Evolutionary conservation across 2,329 filamentous ascomycete genomes (phyloP).

Genomic region (Penicillium sp.): DNA sequence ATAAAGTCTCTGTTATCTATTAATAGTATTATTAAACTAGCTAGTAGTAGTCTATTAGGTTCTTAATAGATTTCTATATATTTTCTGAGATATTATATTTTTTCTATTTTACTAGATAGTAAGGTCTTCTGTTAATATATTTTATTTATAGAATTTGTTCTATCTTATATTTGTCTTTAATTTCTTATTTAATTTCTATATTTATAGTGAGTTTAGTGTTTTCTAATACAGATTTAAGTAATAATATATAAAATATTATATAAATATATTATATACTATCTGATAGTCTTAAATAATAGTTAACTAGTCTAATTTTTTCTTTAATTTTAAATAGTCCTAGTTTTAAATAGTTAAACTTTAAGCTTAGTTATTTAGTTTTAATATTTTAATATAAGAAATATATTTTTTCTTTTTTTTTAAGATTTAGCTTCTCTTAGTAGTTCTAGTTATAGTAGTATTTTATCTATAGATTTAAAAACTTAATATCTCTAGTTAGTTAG

Average conservation of each 20-base stretch:
- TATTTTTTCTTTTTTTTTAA: neutral
- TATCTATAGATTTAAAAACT: neutral
- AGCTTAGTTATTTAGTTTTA: slow-evolving; percentile 6
- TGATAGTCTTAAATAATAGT: slow-evolving; percentile 1
- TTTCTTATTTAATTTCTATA: neutral
- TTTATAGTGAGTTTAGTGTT: neutral
- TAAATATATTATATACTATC: slow-evolving; percentile 1
- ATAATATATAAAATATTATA: slow-evolving; percentile 3
- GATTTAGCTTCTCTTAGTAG: neutral
- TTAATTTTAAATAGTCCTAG: neutral
- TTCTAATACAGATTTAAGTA: neutral
- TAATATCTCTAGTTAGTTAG: neutral
- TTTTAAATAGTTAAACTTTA: slow-evolving; percentile 1
- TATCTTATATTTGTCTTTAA: neutral
- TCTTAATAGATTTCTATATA: slow-evolving; percentile 4
- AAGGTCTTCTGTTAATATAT: neutral
- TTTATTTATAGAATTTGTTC: slow-evolving; percentile 1
- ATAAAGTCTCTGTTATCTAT: neutral
- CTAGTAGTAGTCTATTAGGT: neutral
- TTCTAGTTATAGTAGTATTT: neutral
- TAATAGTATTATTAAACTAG: neutral
- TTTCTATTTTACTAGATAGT: slow-evolving; percentile 5
- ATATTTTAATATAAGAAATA: slow-evolving; percentile 3
- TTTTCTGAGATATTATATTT: slow-evolving; percentile 8
- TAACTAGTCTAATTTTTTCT: neutral